A percentile compares a stretch with the other conserved stretches of the same genome.
phyloP scores from a whole-genome alignment of 2,329 filamentous ascomycete species.

The Sclerotinia borealis region DNA sequence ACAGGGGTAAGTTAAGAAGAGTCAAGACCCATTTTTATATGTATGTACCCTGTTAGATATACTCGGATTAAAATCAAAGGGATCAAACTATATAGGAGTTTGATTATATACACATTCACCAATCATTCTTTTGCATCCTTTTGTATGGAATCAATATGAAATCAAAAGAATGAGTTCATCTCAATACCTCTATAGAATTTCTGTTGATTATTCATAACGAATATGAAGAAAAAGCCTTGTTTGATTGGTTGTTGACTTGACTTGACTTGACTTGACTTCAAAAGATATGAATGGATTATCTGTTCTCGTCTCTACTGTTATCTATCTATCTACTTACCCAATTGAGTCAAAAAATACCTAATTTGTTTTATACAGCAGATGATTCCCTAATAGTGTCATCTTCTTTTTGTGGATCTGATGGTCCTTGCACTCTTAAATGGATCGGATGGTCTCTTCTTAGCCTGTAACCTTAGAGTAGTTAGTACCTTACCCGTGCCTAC shows the following conservation, averaged over 20 bases:
- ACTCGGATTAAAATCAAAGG: background rate
- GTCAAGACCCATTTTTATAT: background rate
- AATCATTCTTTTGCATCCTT: background rate
- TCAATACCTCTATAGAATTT: too few species aligned
- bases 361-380: background rate
- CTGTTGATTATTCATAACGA: too few species aligned
- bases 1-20: too few species aligned
- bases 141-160: background rate
- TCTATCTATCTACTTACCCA: too few species aligned
- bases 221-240: too few species aligned
- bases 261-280: too few species aligned
- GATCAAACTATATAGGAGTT: too few species aligned
- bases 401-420: background rate
- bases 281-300: background rate
- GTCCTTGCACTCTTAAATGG: background rate
- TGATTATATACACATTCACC: too few species aligned
- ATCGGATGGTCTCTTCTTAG: background rate
- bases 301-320: background rate
- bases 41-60: too few species aligned
- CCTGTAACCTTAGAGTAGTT: conserved; percentile 1
- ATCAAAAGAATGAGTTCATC: too few species aligned
- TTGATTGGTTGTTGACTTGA: too few species aligned
- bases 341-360: too few species aligned
- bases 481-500: background rate
- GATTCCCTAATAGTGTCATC: background rate